A percentile compares a stretch with the other conserved stretches of the same genome.
phyloP scores from a whole-genome alignment of 2,329 filamentous ascomycete species.

The Periconia macrospinosa region DNA sequence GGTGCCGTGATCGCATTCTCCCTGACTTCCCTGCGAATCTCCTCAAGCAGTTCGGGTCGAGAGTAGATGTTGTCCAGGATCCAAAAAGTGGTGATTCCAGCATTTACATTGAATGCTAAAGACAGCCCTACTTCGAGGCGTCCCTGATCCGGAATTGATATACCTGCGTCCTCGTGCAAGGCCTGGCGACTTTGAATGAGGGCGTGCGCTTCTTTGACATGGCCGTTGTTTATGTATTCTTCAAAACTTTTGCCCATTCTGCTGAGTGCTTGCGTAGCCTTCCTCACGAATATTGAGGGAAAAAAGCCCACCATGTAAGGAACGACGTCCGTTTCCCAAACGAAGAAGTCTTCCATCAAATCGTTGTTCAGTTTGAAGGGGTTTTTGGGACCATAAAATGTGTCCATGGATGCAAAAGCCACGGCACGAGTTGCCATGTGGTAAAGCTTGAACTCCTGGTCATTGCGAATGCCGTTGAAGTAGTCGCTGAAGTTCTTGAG shows the following conservation, averaged over 20 bases:
- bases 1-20: constrained; percentile 18
- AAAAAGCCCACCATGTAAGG: constrained; percentile 33
- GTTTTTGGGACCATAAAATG: constrained; percentile 50
- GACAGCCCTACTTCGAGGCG: constrained; percentile 27
- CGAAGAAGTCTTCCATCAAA: constrained; percentile 47
- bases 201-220: constrained; percentile 20
- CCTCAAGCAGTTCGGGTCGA: constrained; percentile 40
- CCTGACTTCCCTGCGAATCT: constrained; percentile 47
- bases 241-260: constrained; percentile 26
- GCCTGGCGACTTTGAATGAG: constrained; percentile 26
- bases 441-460: constrained; percentile 43
- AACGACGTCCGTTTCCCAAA: constrained; percentile 43
- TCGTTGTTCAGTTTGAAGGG: constrained; percentile 42
- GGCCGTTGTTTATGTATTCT: constrained; percentile 28
- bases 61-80: constrained; percentile 48
- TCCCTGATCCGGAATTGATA: constrained; percentile 17
- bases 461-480: constrained; percentile 19
- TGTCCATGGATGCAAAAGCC: constrained; percentile 42
- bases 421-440: constrained; percentile 28
- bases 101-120: constrained; percentile 47
- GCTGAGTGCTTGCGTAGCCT: constrained; percentile 42
- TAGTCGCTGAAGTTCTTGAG: constrained; percentile 37
- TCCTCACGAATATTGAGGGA: constrained; percentile 42
- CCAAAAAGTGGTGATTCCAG: constrained; percentile 51
- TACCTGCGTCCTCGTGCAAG: constrained; percentile 18